Base-by-base conservation (phyloP, 2,329 filamentous ascomycete species). In the Penicillium sp. region DNA sequence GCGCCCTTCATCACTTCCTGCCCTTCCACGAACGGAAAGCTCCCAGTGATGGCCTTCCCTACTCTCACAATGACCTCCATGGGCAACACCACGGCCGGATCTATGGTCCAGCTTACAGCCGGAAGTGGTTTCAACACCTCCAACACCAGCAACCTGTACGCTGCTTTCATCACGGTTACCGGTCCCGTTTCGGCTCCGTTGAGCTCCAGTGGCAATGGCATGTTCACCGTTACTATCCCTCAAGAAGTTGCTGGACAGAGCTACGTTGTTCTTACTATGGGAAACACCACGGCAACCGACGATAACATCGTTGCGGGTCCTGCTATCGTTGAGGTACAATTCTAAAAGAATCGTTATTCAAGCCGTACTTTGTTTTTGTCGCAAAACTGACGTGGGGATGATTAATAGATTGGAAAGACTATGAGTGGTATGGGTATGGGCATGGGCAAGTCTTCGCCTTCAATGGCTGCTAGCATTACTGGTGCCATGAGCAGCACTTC, bases 41-140 rank as follows among this genome's bases (percentile, higher is more conserved):
- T 89, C 1, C 84, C 86, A 1, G 81, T 90, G 67, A 85, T 81
- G 73, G 81, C 84, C 0, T 87, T 88, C 74, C 84, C 85, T 5
- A 59, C 68, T 11, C 74, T 88, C 3, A 61, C 68, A 1, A 55
- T 63, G 52, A 49, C 16, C 27, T 42, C 59, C 6, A 55, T 24
- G 10, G 56, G n/a, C n/a, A n/a, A n/a, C n/a, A n/a, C n/a, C n/a
- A 64, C 59, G 56, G 62, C 47, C 26, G 60, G 62, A 26, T 63
- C 60, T 1, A 44, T 52, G 50, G 59, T 63, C 16, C 53, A 64
- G 22, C 51, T 71, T n/a, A 66, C 68, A 43, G 60, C 69, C 14
- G 62, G 70, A 48, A 58, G 53, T 24, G 65, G 35, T 10, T 39
- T 39, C n/a, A 39, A 71, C 29, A 61, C 57, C n/a, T 59, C 64